Evolutionary conservation across 2,329 filamentous ascomycete species (phyloP).

Genomic region (Arthrobotrys sinensis): DNA sequence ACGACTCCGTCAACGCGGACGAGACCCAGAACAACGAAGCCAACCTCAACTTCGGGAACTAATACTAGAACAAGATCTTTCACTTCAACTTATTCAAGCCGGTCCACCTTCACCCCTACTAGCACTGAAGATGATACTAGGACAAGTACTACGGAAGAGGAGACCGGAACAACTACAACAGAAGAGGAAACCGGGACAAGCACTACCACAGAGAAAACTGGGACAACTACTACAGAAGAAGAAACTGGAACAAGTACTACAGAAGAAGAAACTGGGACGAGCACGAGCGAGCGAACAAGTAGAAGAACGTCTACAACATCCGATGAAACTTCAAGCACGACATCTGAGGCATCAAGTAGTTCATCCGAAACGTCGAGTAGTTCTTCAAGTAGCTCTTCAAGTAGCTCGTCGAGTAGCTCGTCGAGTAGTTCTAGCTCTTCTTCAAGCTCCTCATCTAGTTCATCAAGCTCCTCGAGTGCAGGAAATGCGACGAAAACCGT

Average conservation of each 20-base stretch:
- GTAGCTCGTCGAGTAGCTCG: constrained; percentile 5
- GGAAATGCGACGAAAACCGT: background rate
- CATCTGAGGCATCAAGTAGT: background rate
- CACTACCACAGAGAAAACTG: too few relatives aligned
- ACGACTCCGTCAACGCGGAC: background rate
- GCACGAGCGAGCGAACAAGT: background rate
- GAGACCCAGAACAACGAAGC: background rate
- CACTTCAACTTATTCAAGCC: background rate
- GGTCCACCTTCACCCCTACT: background rate
- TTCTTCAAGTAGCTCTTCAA: background rate
- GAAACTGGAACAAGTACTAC: background rate
- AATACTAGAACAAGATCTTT: background rate
- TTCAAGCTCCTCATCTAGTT: background rate
- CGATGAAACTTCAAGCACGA: background rate
- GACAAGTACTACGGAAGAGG: too few relatives aligned
- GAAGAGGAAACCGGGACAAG: too few relatives aligned
- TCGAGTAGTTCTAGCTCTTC: constrained; percentile 2
- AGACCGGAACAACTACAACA: background rate
- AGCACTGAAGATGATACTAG: background rate
- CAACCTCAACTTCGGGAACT: background rate
- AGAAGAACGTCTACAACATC: too few relatives aligned
- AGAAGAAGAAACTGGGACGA: background rate
- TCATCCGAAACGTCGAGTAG: background rate
- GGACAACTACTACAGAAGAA: too few relatives aligned
- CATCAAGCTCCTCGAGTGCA: background rate